Conservation (phyloP, 1,139 yeast species). For the Pneumocystis jirovecii region DNA sequence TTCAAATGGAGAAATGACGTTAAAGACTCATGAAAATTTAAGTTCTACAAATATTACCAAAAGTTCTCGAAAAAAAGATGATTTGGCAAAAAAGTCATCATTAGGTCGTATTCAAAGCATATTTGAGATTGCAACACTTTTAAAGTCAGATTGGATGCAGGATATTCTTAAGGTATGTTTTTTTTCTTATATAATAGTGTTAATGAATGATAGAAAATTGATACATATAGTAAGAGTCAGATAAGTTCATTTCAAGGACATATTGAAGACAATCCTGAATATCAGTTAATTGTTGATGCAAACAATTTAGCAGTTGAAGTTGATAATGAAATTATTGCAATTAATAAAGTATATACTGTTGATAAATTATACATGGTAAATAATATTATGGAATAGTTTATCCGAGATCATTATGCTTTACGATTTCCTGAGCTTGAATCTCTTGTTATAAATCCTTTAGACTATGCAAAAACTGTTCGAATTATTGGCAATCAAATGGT, state of each 20-base stretch:
- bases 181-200: neutral
- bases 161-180: neutral
- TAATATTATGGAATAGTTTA: slow-evolving; percentile 20
- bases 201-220: slow-evolving; percentile 17
- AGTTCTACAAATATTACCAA: neutral
- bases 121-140: neutral
- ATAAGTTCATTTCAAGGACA: slow-evolving; percentile 15
- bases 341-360: slow-evolving; percentile 26
- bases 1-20: neutral
- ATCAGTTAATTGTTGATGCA: slow-evolving; percentile 37
- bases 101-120: neutral
- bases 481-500: slow-evolving; percentile 36
- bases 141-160: neutral
- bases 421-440: slow-evolving; percentile 62
- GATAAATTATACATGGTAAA: neutral
- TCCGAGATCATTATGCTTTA: slow-evolving; percentile 40
- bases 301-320: slow-evolving; percentile 46
- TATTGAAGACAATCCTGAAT: slow-evolving; percentile 31
- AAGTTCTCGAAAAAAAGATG: neutral
- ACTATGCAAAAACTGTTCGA: slow-evolving; percentile 43
- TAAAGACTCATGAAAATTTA: neutral
- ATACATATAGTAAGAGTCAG: slow-evolving; percentile 11
- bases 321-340: slow-evolving; percentile 37
- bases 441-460: slow-evolving; percentile 47
- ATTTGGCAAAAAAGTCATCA: neutral